Evolutionary conservation across 1,284 basidiomycete genomes (phyloP).

Genomic region (Austroboletus niveus): DNA sequence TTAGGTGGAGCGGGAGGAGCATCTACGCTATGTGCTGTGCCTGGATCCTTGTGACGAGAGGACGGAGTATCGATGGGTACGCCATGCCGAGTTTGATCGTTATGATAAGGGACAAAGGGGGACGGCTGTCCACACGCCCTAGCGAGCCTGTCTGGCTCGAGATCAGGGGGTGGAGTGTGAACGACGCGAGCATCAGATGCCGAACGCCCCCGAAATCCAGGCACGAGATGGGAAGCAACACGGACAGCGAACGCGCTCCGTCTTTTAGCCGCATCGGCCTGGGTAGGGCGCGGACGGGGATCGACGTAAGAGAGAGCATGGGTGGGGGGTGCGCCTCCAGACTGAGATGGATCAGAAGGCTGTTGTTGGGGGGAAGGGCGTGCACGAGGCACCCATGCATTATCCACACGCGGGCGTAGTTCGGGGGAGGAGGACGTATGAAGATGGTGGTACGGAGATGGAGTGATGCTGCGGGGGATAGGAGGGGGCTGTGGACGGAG

Average conservation of each 20-base stretch:
- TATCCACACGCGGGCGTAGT: slow-evolving; percentile 22
- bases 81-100: slow-evolving; percentile 2
- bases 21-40: neutral
- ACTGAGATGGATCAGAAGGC: slow-evolving; percentile 5
- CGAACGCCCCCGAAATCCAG: slow-evolving; percentile 20
- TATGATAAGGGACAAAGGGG: slow-evolving; percentile 5
- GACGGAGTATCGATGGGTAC: neutral
- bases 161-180: slow-evolving; percentile 24
- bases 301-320: slow-evolving; percentile 10
- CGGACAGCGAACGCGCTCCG: slow-evolving; percentile 16
- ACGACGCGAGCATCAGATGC: slow-evolving; percentile 25
- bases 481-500: slow-evolving; percentile 9
- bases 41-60: slow-evolving; percentile 6
- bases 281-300: slow-evolving; percentile 11
- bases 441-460: slow-evolving; percentile 18
- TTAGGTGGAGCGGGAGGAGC: slow-evolving; percentile 17
- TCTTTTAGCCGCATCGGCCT: slow-evolving; percentile 2
- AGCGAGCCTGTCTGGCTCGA: slow-evolving; percentile 29
- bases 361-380: slow-evolving; percentile 17
- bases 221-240: slow-evolving; percentile 8
- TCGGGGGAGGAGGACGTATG: slow-evolving; percentile 28
- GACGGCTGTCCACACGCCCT: slow-evolving; percentile 29
- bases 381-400: slow-evolving; percentile 23
- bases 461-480: slow-evolving; percentile 7
- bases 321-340: neutral